These are phyloP conservation scores for Penicillium occitanis DNA, from an alignment of 2,329 filamentous ascomycete genomes.

Conservation along the genomic window DNA sequence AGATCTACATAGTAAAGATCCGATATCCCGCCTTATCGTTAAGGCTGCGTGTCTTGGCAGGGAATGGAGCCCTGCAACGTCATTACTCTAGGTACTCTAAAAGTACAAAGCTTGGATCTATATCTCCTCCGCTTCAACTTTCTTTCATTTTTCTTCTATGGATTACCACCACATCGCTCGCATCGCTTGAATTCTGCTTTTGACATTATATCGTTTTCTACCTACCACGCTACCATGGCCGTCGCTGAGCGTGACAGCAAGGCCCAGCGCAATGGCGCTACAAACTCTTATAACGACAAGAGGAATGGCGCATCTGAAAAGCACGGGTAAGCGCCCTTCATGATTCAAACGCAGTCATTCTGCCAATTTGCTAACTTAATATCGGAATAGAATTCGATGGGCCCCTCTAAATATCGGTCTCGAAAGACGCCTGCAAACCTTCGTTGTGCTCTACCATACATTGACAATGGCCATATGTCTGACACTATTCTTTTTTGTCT, in stretches of 20 bases:
- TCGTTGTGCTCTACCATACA: slow-evolving; percentile 73
- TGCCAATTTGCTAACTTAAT: neutral
- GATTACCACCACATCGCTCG: neutral
- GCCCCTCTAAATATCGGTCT: slow-evolving; percentile 76
- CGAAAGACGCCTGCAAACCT: slow-evolving; percentile 70
- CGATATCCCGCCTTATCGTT: slow-evolving; percentile 1
- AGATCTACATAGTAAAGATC: neutral
- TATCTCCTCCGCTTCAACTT: neutral
- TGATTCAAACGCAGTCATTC: neutral
- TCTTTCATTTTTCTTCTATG: neutral
- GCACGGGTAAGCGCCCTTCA: slow-evolving; percentile 7
- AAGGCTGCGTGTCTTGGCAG: slow-evolving; percentile 8
- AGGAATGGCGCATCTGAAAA: neutral
- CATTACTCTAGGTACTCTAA: neutral
- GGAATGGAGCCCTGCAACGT: neutral
- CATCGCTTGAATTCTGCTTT: neutral
- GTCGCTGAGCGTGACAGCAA: slow-evolving; percentile 5
- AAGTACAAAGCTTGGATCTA: neutral
- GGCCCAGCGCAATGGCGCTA: slow-evolving; percentile 1
- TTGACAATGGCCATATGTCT: slow-evolving; percentile 69
- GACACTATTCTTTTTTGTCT: slow-evolving; percentile 84
- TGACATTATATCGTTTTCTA: neutral
- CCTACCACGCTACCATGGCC: slow-evolving; percentile 11
- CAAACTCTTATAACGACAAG: neutral
- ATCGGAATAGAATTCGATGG: slow-evolving; percentile 66